Base-by-base conservation (phyloP, 345 rosid species). In the Brassica rapa region DNA sequence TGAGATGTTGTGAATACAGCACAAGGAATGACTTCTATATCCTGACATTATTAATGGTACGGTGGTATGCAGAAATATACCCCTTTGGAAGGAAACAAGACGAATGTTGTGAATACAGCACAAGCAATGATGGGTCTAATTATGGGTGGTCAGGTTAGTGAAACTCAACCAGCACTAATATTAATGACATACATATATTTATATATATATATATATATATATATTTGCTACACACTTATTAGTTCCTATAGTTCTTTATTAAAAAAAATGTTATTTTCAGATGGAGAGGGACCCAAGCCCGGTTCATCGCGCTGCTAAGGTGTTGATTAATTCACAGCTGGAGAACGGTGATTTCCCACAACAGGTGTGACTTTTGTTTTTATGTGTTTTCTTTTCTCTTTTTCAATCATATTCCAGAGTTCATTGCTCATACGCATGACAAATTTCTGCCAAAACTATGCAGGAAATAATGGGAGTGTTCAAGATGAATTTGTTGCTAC, bases 271-370 rank as follows among this genome's bases (percentile, higher is more conserved):
- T 37, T 37, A 37, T 37, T 37, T 37, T 37, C 87, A 62, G 82
- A 71, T 49, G 74, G 70, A 70, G 4, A 33, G 63, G 62, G 64
- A 77, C 8, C 70, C 80, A 10, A 25, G 14, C 8, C 75, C 70
- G 0, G 51, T 77, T 43, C 75, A 76, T 23, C 78, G 72, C 6
- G 65, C 43, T 8, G 78, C 51, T 1, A 75, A 66, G 59, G 37
- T 75, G 1, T 23, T 75, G 3, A 75, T 75, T 1, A 75, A 66
- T 37, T 75, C 72, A 1, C 71, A 65, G 4, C 9, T 74, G 71
- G 78, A 74, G 6, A 66, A 66, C 9, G 78, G 78, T 0, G 78
- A 74, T 74, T 74, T 74, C 1, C 78, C 78, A 3, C 78, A 74
- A 53, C 23, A 74, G 71, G 65, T 63, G 68, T 12, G 15, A 41